Evolutionary conservation across 345 rosid species (phyloP).

Genomic region (Rhodamnia rubescens): DNA sequence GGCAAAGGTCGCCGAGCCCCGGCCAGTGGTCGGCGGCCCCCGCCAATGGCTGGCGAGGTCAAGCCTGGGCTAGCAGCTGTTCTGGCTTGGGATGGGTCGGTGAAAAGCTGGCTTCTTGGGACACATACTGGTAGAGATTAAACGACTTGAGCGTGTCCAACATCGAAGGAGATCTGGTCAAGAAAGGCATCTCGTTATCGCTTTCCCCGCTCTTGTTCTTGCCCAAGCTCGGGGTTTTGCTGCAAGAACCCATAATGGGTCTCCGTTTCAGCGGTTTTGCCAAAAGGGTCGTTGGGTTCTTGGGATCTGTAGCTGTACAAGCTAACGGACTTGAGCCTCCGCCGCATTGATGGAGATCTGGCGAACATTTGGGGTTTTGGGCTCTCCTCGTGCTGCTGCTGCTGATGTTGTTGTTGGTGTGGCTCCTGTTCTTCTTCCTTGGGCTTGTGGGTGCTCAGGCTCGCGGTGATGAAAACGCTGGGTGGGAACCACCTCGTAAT

Average conservation of each 20-base stretch:
- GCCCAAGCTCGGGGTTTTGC: constrained; percentile 2
- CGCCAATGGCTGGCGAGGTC: too few species aligned
- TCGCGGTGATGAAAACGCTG: constrained; percentile 46
- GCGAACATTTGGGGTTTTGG: constrained; percentile 13
- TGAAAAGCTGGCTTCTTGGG: constrained; percentile 30
- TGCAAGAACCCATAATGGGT: constrained; percentile 11
- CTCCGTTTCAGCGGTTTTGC: constrained; percentile 11
- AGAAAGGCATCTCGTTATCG: constrained; percentile 5
- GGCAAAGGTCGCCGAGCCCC: too few species aligned
- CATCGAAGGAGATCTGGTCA: constrained; percentile 57
- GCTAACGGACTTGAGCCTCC: constrained; percentile 59
- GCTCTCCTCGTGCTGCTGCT: background rate
- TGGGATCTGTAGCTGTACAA: constrained; percentile 30
- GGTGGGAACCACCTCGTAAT: constrained; percentile 77
- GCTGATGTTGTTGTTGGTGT: background rate
- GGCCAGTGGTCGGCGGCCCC: too few species aligned
- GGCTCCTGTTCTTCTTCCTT: background rate
- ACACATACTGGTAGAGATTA: constrained; percentile 36
- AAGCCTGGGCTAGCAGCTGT: background rate
- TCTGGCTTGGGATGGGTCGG: constrained; percentile 5
- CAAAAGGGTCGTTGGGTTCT: constrained; percentile 17
- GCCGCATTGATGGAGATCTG: constrained; percentile 62
- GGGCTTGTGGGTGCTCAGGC: constrained; percentile 21
- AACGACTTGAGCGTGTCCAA: constrained; percentile 54
- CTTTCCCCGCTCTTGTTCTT: background rate